phyloP scores from a whole-genome alignment of 116 monocot species.

The Iris pallida region DNA sequence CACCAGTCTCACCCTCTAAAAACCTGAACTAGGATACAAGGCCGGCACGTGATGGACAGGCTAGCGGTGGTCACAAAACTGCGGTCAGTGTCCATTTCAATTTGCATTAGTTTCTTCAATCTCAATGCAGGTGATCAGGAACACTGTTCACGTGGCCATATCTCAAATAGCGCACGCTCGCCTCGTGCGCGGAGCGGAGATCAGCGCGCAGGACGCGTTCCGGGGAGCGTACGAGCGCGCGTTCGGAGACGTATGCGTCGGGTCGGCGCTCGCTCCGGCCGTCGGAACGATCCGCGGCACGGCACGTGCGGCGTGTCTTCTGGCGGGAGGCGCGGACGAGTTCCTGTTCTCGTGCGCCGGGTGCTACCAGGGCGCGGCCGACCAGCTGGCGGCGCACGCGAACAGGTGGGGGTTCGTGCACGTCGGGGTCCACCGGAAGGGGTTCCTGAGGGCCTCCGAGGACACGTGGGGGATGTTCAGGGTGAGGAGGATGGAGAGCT shows the following conservation, averaged over 20 bases:
- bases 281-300: slow-evolving; percentile 21
- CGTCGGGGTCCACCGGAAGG: slow-evolving; percentile 40
- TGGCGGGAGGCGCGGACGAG: slow-evolving; percentile 49
- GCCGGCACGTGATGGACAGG: too few relatives aligned
- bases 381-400: slow-evolving; percentile 28
- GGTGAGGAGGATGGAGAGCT: slow-evolving; percentile 29
- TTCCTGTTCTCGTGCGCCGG: slow-evolving; percentile 65
- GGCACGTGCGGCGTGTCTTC: slow-evolving; percentile 34
- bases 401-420: slow-evolving; percentile 78
- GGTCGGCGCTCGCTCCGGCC: slow-evolving; percentile 30
- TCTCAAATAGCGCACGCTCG: slow-evolving; percentile 37
- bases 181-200: slow-evolving; percentile 10
- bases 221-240: slow-evolving; percentile 1
- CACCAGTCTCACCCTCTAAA: too few relatives aligned
- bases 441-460: slow-evolving; percentile 41
- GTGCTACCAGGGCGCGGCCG: slow-evolving; percentile 43
- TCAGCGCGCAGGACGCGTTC: slow-evolving; percentile 19
- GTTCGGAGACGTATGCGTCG: slow-evolving; percentile 45
- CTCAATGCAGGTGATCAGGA: slow-evolving; percentile 32
- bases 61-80: too few relatives aligned
- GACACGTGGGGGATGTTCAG: slow-evolving; percentile 54
- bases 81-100: too few relatives aligned
- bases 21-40: too few relatives aligned
- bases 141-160: slow-evolving; percentile 33
- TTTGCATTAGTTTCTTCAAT: neutral